These are phyloP conservation scores for Leptodontidium sp. DNA, from an alignment of 2,329 filamentous ascomycete species.

Conservation along the genomic window DNA sequence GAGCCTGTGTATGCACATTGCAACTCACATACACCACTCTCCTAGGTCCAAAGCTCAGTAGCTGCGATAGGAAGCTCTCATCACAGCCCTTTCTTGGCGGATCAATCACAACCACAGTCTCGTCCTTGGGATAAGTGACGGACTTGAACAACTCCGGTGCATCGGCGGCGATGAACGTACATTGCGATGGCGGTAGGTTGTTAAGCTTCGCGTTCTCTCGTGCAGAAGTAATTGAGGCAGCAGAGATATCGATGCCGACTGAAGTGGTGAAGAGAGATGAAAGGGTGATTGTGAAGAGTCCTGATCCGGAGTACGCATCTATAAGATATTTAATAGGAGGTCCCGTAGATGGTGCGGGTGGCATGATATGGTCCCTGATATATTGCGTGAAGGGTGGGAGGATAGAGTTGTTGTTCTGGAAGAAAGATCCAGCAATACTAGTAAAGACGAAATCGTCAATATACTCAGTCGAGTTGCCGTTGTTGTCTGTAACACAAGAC, in stretches of 20 bases:
- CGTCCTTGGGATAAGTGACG: constrained; percentile 75
- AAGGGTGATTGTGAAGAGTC: constrained; percentile 95
- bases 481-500: constrained; percentile 87
- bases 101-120: constrained; percentile 94
- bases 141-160: constrained; percentile 82
- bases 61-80: constrained; percentile 80
- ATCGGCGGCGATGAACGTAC: constrained; percentile 88
- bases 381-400: constrained; percentile 86
- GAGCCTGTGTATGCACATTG: constrained; percentile 96
- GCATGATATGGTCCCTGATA: constrained; percentile 81
- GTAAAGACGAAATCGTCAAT: constrained; percentile 82
- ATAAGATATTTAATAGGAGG: constrained; percentile 82
- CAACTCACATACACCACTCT: constrained; percentile 95
- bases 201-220: constrained; percentile 82
- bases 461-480: constrained; percentile 85
- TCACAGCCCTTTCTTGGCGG: constrained; percentile 97
- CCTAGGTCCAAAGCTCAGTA: constrained; percentile 78
- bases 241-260: constrained; percentile 89
- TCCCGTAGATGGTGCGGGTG: constrained; percentile 50
- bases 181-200: constrained; percentile 70
- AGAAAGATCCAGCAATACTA: constrained; percentile 93
- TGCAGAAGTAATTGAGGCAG: constrained; percentile 80
- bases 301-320: constrained; percentile 96
- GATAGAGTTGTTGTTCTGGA: constrained; percentile 99
- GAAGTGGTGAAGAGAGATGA: constrained; percentile 84